phyloP scores from a whole-genome alignment of 2,329 filamentous ascomycete genomes.

The Clonostachys rhizophaga region DNA sequence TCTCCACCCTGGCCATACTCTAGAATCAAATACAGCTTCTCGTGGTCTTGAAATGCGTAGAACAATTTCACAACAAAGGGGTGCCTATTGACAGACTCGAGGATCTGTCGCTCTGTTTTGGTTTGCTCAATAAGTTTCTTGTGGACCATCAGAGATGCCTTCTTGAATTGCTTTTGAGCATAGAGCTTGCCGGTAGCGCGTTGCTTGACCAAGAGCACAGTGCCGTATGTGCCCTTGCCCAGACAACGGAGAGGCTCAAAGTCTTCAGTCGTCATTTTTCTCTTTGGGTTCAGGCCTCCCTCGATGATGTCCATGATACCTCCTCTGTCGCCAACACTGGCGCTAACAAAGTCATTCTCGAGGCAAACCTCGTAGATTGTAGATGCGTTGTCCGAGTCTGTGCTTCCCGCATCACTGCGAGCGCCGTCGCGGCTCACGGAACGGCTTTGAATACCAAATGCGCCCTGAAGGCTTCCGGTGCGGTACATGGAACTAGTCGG shows the following conservation, averaged over 20 bases:
- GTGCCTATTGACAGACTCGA: slow-evolving; percentile 94
- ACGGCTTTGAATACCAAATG: slow-evolving; percentile 35
- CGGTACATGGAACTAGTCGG: slow-evolving; percentile 47
- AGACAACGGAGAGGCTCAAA: slow-evolving; percentile 89
- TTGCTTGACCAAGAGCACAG: slow-evolving; percentile 90
- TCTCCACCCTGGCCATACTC: slow-evolving; percentile 98
- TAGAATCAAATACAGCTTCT: slow-evolving; percentile 94
- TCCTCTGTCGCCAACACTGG: slow-evolving; percentile 42
- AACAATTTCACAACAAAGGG: slow-evolving; percentile 98
- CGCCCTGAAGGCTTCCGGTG: slow-evolving; percentile 34
- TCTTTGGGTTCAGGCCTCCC: slow-evolving; percentile 48
- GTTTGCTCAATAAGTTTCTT: slow-evolving; percentile 96
- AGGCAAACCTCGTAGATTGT: slow-evolving; percentile 83
- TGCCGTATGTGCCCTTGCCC: slow-evolving; percentile 94
- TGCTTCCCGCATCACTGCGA: slow-evolving; percentile 46
- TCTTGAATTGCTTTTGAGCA: slow-evolving; percentile 98
- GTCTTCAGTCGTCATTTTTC: slow-evolving; percentile 89
- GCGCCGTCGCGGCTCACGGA: slow-evolving; percentile 51
- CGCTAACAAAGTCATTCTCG: slow-evolving; percentile 79
- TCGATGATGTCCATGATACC: slow-evolving; percentile 40
- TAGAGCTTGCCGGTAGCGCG: slow-evolving; percentile 81
- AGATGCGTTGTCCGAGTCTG: slow-evolving; percentile 60
- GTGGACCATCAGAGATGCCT: slow-evolving; percentile 90
- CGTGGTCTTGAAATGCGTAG: slow-evolving; percentile 97
- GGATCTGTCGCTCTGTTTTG: slow-evolving; percentile 89